Base-by-base conservation (phyloP, 768 basidiomycete species). In the Serendipita sp. region DNA sequence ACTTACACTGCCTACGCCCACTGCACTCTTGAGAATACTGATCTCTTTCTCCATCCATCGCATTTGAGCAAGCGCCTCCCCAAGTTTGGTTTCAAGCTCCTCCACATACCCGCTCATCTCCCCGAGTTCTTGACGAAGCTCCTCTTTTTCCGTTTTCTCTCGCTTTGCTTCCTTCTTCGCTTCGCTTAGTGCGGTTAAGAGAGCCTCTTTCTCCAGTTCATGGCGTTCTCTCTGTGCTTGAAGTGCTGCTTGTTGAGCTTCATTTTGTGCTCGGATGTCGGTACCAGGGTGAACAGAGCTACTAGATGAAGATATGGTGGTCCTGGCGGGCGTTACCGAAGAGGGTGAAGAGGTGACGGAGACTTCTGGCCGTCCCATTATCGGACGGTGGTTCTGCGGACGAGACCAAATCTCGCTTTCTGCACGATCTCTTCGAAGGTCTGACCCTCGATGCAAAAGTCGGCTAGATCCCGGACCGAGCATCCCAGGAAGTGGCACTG, bases 41-140 rank as follows among this genome's bases (percentile, higher is more conserved):
- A 58, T 58, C 33, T 58, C 53, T 20, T 58, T 58, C 28, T 58
- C 53, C 53, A 58, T 58, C 53, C 53, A 58, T n/a, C 53, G 22
- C 53, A 58, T 26, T 34, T 31, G 53, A 24, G 53, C 53, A n/a
- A 58, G 20, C 20, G 53, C 53, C 20, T 58, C 53, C 11, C 53
- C 53, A 13, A 58, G 53, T n/a, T 58, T 58, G 9, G 20, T 11
- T n/a, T 58, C 53, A 13, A 58, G 53, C 30, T 58, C 53, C 11
- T 58, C 53, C 9, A 58, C 53, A 28, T 58, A 58, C 28, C 5
- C 3, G n/a, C 30, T 20, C 24, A 33, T 58, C n/a, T 58, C 53
- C 9, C 17, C 31, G 3, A 58, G 3, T 58, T 58, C 53, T 11
- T 26, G 24, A 9, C n/a, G 17, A n/a, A 58, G 30, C 53, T 58